Evolutionary conservation across 2,329 filamentous ascomycete species (phyloP).

Genomic region (Metarhizium robertsii): DNA sequence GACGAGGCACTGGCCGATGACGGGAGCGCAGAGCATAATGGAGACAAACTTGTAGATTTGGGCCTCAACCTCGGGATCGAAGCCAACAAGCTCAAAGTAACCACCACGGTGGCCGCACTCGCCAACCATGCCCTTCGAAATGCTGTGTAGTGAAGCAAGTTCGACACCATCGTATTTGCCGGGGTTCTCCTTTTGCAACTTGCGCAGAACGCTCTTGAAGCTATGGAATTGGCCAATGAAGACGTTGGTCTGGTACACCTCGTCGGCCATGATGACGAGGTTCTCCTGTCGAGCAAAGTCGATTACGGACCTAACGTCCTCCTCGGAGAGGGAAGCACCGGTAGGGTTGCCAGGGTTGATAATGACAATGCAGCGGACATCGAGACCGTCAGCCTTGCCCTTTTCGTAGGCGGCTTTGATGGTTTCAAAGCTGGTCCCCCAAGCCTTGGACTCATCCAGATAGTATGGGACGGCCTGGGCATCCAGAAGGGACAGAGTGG

Average conservation of each 20-base stretch:
- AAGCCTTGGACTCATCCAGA: constrained; percentile 75
- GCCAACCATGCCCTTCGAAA: constrained; percentile 97
- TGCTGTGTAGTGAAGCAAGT: constrained; percentile 83
- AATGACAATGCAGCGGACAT: constrained; percentile 87
- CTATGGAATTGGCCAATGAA: constrained; percentile 91
- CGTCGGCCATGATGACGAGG: constrained; percentile 86
- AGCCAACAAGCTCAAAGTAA: constrained; percentile 93
- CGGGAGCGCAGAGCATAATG: constrained; percentile 92
- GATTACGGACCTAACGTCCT: constrained; percentile 76
- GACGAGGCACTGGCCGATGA: constrained; percentile 91
- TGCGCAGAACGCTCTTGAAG: constrained; percentile 83
- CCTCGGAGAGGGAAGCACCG: constrained; percentile 70
- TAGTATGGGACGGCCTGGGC: constrained; percentile 87
- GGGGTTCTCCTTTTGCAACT: constrained; percentile 65
- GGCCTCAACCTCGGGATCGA: constrained; percentile 74
- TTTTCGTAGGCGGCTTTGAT: constrained; percentile 67
- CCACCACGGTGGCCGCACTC: constrained; percentile 97
- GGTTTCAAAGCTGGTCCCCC: constrained; percentile 77
- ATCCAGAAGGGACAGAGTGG: constrained; percentile 77
- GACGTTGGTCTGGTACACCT: constrained; percentile 99
- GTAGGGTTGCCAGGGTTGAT: constrained; percentile 99
- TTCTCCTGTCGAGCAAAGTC: constrained; percentile 77
- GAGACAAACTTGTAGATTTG: constrained; percentile 99
- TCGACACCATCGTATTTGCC: constrained; percentile 78
- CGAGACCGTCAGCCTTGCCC: constrained; percentile 66